These are phyloP conservation scores for Blastobotrys attinorum DNA, from an alignment of 805 yeast species.

Conservation along the genomic window DNA sequence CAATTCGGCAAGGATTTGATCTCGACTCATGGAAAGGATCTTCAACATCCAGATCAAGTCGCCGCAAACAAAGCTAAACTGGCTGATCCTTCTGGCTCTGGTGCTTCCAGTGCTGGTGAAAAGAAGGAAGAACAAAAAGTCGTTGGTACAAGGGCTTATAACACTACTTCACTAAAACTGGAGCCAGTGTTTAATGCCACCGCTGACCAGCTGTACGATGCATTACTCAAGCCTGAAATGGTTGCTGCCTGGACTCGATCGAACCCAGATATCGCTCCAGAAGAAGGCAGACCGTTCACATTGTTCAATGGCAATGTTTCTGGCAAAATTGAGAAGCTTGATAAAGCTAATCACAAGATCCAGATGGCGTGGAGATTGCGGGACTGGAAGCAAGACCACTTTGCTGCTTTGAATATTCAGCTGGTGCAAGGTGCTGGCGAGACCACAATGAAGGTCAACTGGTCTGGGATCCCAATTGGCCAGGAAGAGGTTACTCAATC, in stretches of 20 bases:
- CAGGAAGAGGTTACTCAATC: slow-evolving; percentile 81
- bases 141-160: slow-evolving; percentile 44
- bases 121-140: slow-evolving; percentile 8
- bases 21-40: slow-evolving; percentile 67
- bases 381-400: slow-evolving; percentile 84
- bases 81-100: background rate
- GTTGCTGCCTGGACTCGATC: slow-evolving; percentile 91
- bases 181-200: slow-evolving; percentile 79
- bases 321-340: slow-evolving; percentile 59
- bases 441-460: slow-evolving; percentile 68
- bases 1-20: slow-evolving; percentile 76
- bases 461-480: slow-evolving; percentile 90
- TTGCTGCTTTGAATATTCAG: slow-evolving; percentile 55
- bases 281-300: slow-evolving; percentile 49
- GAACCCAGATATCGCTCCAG: slow-evolving; percentile 47
- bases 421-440: slow-evolving; percentile 78
- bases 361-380: slow-evolving; percentile 78
- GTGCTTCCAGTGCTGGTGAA: slow-evolving; percentile 1
- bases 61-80: slow-evolving; percentile 19
- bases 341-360: slow-evolving; percentile 45
- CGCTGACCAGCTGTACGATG: slow-evolving; percentile 74
- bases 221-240: slow-evolving; percentile 67
- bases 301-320: slow-evolving; percentile 83
- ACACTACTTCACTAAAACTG: slow-evolving; percentile 70
- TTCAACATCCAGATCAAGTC: slow-evolving; percentile 71